These are phyloP conservation scores for Aegilops tauschii DNA, from an alignment of 176 grass and related monocot genomes.

Conservation along the genomic window DNA sequence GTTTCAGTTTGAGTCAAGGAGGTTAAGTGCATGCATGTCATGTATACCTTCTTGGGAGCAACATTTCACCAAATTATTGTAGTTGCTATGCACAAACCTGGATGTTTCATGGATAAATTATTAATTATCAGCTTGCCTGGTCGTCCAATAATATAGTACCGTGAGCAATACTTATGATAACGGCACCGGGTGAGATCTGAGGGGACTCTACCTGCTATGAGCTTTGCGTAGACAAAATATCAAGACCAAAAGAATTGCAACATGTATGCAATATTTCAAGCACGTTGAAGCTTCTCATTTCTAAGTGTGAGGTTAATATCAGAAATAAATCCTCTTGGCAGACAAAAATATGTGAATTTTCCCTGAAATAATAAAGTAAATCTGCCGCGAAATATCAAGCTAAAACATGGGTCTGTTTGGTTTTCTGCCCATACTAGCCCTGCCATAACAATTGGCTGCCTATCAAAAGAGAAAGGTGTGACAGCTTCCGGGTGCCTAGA, in stretches of 20 bases:
- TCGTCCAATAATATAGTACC: no score
- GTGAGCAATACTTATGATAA: no score
- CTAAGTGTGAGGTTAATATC: not conserved
- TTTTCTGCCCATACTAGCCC: no score
- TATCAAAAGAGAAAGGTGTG: no score
- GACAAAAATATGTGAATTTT: no score
- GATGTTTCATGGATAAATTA: not conserved
- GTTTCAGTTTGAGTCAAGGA: not conserved
- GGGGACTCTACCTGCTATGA: no score
- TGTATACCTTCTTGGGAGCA: not conserved
- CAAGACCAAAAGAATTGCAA: not conserved
- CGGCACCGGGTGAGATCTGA: no score
- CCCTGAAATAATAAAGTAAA: not conserved
- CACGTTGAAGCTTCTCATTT: constrained; percentile 34
- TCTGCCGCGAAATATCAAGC: not conserved
- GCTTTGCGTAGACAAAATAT: no score
- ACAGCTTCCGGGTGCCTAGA: no score
- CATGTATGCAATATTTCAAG: not conserved
- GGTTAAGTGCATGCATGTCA: not conserved
- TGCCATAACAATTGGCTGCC: no score
- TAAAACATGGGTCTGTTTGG: not conserved
- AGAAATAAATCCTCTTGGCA: not conserved
- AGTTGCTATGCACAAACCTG: not conserved
- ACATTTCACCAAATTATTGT: not conserved
- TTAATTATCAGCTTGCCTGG: no score